Percentiles rank a stretch among this genome's conserved stretches.
phyloP scores from a whole-genome alignment of 2,329 filamentous ascomycete genomes.

The Stagonosporopsis chrysanthemi region DNA sequence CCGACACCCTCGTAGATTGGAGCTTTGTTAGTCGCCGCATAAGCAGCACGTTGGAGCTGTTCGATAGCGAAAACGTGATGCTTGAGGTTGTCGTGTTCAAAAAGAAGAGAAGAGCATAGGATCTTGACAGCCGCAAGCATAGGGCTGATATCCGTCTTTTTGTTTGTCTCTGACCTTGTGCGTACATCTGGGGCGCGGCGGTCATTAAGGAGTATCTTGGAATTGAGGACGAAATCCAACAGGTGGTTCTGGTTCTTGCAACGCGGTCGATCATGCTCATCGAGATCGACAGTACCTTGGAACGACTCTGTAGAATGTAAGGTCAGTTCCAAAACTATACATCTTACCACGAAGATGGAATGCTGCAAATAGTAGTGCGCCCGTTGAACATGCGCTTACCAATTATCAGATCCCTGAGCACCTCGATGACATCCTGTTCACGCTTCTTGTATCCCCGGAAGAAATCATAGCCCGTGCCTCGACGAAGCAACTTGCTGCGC shows the following conservation, averaged over 20 bases:
- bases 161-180: neutral
- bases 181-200: slow-evolving; percentile 27
- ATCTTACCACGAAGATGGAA: neutral
- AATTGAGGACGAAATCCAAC: slow-evolving; percentile 40
- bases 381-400: slow-evolving; percentile 40
- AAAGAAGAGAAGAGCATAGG: slow-evolving; percentile 44
- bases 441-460: slow-evolving; percentile 23
- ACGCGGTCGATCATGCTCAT: slow-evolving; percentile 30
- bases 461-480: slow-evolving; percentile 28
- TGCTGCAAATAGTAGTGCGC: neutral
- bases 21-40: slow-evolving; percentile 42
- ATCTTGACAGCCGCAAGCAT: slow-evolving; percentile 41
- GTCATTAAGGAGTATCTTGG: slow-evolving; percentile 36
- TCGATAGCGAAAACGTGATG: slow-evolving; percentile 50
- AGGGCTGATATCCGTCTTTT: slow-evolving; percentile 16
- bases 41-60: slow-evolving; percentile 56
- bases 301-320: slow-evolving; percentile 41
- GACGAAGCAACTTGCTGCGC: slow-evolving; percentile 33
- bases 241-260: slow-evolving; percentile 48
- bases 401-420: slow-evolving; percentile 54
- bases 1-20: slow-evolving; percentile 54
- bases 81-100: slow-evolving; percentile 24
- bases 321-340: neutral
- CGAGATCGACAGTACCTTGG: slow-evolving; percentile 23
- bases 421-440: slow-evolving; percentile 47